Base-by-base conservation (phyloP, 2,329 filamentous ascomycete species). In the Penicillium sp. region DNA sequence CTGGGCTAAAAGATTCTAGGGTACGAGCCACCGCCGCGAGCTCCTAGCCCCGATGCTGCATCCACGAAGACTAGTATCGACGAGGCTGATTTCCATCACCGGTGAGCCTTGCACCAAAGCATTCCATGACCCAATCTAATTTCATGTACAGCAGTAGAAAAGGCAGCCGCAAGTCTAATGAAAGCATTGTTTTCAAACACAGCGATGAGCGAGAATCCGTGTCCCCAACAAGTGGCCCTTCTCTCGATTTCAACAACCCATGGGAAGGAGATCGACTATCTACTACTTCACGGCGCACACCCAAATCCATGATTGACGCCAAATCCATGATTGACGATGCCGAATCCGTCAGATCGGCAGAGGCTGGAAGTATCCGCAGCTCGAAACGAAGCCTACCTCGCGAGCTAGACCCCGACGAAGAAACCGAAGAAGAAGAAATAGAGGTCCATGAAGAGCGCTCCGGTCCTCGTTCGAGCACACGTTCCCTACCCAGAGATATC, bases 51-150 rank as follows among this genome's bases (percentile, higher is more conserved):
- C n/a, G 59, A 61, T 29, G 52, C 61, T 18, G 51, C 52, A 18
- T 54, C 59, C 13, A 58, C 59, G 31, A 59, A 54, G 35, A 58
- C 61, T 69, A 62, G 74, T 58, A 57, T 74, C 73, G 59, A 73
- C 34, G 78, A 82, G 54, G 77, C 82, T 44, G 75, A 80, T 42
- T 77, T 81, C 50, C 74, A 72, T 42, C 72, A 76, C 58, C 69
- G 72, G 76, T 78, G 67, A 59, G 71, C 59, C 18, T 8, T 6
- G 11, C 6, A 2, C 8, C 6, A 3, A 0, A 8, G 3, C 18
- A 31, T 20, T 23, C 16, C 16, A 6, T 7, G 16, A 20, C 10
- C 41, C 47, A 28, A 51, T 16, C 13, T 38, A 3, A 9, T 1
- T 8, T 16, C 31, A 16, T 5, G 4, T 11, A 11, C 9, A 52